Percentiles rank a stretch among this genome's conserved stretches.
phyloP scores from a whole-genome alignment of 179 eudicot genomes.

The Beta corolliflora region DNA sequence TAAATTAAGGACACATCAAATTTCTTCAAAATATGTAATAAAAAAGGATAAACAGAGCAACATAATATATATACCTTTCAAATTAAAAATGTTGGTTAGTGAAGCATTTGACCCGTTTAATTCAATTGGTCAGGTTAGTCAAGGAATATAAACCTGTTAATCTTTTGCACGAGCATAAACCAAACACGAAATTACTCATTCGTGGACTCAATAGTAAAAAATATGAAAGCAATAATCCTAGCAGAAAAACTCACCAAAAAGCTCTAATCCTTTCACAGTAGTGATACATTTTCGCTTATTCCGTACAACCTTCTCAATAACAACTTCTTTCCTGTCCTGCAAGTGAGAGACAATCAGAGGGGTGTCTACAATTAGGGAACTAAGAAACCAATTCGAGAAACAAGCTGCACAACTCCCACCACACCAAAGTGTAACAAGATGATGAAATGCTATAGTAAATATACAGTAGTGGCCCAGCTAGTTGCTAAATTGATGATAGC shows the following conservation, averaged over 20 bases:
- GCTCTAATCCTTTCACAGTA: conserved; percentile 88
- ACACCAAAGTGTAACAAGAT: neutral
- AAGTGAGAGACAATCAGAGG: conserved; percentile 16
- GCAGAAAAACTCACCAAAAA: conserved; percentile 61
- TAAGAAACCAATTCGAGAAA: neutral
- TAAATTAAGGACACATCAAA: neutral
- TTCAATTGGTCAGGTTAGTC: neutral
- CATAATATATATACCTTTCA: neutral
- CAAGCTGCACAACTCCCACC: neutral
- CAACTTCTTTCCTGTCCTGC: conserved; percentile 88
- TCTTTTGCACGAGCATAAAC: neutral
- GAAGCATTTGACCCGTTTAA: neutral
- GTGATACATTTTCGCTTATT: conserved; percentile 95
- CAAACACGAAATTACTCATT: neutral
- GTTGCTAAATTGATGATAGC: neutral
- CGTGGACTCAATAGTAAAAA: neutral
- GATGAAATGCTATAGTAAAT: neutral
- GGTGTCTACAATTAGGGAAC: neutral
- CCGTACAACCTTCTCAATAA: conserved; percentile 93
- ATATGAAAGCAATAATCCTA: neutral
- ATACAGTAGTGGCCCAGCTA: neutral
- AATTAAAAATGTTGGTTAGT: neutral
- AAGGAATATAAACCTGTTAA: neutral
- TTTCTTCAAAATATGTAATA: neutral
- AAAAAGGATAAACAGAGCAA: neutral